Percentiles rank a stretch among this genome's conserved stretches.
phyloP scores from a whole-genome alignment of 306 rosid genomes.

The Amphicarpaea edgeworthii region DNA sequence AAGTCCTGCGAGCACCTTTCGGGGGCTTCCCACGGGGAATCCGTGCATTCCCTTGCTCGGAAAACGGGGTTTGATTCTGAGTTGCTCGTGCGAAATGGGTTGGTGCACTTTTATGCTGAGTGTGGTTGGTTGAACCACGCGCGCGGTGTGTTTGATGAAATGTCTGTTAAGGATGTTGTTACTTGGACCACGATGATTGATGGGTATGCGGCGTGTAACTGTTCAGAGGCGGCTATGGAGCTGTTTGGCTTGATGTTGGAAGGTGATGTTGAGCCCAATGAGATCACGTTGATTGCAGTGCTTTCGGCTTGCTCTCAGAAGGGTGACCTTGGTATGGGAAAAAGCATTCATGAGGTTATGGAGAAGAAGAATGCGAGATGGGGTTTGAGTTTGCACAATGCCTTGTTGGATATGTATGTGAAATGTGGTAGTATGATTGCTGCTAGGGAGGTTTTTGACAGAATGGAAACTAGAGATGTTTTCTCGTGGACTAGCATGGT shows the following conservation, averaged over 20 bases:
- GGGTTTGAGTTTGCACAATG: slow-evolving; percentile 63
- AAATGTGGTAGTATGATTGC: slow-evolving; percentile 60
- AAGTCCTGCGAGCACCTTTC: slow-evolving; percentile 59
- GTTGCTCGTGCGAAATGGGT: slow-evolving; percentile 70
- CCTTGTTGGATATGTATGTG: slow-evolving; percentile 74
- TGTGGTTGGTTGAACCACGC: slow-evolving; percentile 58
- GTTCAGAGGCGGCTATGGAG: slow-evolving; percentile 59
- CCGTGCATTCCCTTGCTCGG: slow-evolving; percentile 57
- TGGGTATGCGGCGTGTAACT: slow-evolving; percentile 56
- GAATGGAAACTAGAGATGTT: slow-evolving; percentile 69
- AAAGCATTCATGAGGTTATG: slow-evolving; percentile 51
- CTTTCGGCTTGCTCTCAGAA: slow-evolving; percentile 62
- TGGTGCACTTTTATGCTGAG: slow-evolving; percentile 57
- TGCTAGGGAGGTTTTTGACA: slow-evolving; percentile 65
- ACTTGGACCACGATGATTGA: slow-evolving; percentile 90
- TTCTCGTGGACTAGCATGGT: slow-evolving; percentile 84
- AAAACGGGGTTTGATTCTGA: slow-evolving; percentile 67
- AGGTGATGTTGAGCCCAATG: slow-evolving; percentile 73
- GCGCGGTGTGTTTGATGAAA: slow-evolving; percentile 71
- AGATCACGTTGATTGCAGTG: slow-evolving; percentile 69
- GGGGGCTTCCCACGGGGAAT: slow-evolving; percentile 45
- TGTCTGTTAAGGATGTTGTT: slow-evolving; percentile 67
- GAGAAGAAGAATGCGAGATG: slow-evolving; percentile 40
- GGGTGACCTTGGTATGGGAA: slow-evolving; percentile 59
- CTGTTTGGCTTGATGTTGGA: slow-evolving; percentile 63